Evolutionary conservation across 306 rosid species (phyloP).

Genomic region (Vigna nakashimae): DNA sequence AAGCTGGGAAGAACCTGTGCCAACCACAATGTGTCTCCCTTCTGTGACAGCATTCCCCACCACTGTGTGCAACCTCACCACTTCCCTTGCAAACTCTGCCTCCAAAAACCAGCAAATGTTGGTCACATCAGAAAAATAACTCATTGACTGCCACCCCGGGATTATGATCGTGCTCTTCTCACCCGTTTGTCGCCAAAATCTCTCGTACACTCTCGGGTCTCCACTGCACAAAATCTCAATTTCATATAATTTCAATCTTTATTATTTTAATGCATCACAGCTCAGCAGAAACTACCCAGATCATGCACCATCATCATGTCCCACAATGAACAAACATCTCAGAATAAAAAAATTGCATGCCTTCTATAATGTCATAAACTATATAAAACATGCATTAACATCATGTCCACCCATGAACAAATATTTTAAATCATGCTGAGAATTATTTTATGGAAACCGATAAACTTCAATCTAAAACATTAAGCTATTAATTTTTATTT

Average conservation of each 20-base stretch:
- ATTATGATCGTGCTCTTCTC: conserved; percentile 67
- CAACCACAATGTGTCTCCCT: conserved; percentile 77
- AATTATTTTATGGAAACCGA: too few relatives aligned
- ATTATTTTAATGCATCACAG: neutral
- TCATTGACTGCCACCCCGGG: conserved; percentile 82
- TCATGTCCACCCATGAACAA: too few relatives aligned
- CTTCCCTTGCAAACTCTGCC: conserved; percentile 69
- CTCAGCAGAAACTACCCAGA: neutral
- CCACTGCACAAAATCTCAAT: conserved; percentile 58
- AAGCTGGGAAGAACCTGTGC: conserved; percentile 95
- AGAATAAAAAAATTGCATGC: neutral
- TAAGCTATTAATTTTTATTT: too few relatives aligned
- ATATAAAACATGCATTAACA: neutral
- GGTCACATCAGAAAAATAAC: conserved; percentile 73
- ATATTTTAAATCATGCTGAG: too few relatives aligned
- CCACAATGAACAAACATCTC: neutral
- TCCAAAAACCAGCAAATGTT: conserved; percentile 89
- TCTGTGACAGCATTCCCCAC: conserved; percentile 84
- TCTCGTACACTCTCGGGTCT: conserved; percentile 81
- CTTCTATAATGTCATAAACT: neutral
- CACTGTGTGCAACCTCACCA: conserved; percentile 69
- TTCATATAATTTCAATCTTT: neutral
- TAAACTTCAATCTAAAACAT: too few relatives aligned
- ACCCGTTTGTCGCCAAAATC: conserved; percentile 72
- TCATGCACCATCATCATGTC: neutral